phyloP scores from a whole-genome alignment of 495 filamentous ascomycete genomes.

The Lasiosphaeris hirsuta region DNA sequence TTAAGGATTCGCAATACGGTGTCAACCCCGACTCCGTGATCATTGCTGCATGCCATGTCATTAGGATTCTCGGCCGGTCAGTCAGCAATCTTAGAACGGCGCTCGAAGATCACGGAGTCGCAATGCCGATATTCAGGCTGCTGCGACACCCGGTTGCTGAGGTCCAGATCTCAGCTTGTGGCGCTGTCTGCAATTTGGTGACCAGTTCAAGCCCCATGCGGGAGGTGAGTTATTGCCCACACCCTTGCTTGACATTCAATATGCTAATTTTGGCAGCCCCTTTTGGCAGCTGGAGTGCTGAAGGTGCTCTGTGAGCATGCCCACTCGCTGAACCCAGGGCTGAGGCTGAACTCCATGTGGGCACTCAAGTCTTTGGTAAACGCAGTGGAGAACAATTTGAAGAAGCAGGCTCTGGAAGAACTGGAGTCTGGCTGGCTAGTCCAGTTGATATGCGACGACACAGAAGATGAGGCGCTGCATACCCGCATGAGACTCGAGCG shows the following conservation, averaged over 20 bases:
- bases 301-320: conserved; percentile 80
- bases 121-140: conserved; percentile 72
- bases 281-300: conserved; percentile 72
- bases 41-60: conserved; percentile 78
- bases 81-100: conserved; percentile 80
- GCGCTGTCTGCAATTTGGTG: conserved; percentile 77
- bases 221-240: conserved; percentile 53
- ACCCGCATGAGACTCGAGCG: conserved; percentile 32
- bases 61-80: conserved; percentile 74
- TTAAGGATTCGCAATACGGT: conserved; percentile 25
- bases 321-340: conserved; percentile 64
- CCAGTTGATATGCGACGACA: conserved; percentile 62
- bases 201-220: conserved; percentile 88
- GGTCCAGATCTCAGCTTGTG: conserved; percentile 81
- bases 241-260: not conserved
- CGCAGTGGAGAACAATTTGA: conserved; percentile 61
- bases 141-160: conserved; percentile 72
- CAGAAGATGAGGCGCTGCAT: conserved; percentile 47
- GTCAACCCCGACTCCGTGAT: conserved; percentile 61
- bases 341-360: conserved; percentile 84
- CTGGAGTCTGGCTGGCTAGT: conserved; percentile 77
- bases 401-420: conserved; percentile 71
- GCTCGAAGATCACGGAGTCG: conserved; percentile 80
- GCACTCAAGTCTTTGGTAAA: conserved; percentile 84
- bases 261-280: conserved; percentile 49